Evolutionary conservation across 257 asterid species (phyloP), one percentile per base, ranked within the genome.

Genomic region (Solanum peruvianum): DNA sequence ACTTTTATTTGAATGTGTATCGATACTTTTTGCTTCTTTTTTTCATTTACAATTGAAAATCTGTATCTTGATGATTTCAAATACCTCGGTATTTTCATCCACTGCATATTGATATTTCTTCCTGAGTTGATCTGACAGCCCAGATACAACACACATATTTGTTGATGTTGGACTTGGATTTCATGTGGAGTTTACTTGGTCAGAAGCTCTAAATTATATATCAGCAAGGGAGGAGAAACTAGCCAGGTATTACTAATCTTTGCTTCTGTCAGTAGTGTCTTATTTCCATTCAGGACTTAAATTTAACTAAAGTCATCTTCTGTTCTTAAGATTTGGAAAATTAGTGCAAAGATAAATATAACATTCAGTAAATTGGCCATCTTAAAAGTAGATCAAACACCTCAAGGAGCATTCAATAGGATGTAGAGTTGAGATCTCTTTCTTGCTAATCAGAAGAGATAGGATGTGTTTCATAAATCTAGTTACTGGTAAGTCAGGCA

Each of bases 121-220:
- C 29, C 45, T 20, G 73, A 31, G 47, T 76, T 64, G 52, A 58
- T 78, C 83, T 83, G 90, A 86, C 92, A 96, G 98, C 91, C 98
- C 97, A 78, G 94, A 96, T 88, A 95, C 98, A 23, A 92, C 89
- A 42, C 94, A 37, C 90, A 91, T 95, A 90, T 95, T 94, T 86
- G 98, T 96, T 56, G 99, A 96, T 82, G 94, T 93, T 41, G 98
- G 99, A 71, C 97, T 94, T 75, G 98, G 98, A 86, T 96, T 96
- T 89, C 95, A 93, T 60, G 98, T 95, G 90, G 98, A 95, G 88
- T 95, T 96, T 87, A 93, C 98, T 41, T 95, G 98, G 98, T 90
- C 96, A 58, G 99, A 96, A 93, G 99, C 99, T 88, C 89, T 95
- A 85, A 87, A 87, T 31, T 94, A 91, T 72, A 93, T 95, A 64